Evolutionary conservation across 2,329 filamentous ascomycete genomes (phyloP), one percentile per base, ranked within the genome.

Genomic region (Stachybotrys chartarum): DNA sequence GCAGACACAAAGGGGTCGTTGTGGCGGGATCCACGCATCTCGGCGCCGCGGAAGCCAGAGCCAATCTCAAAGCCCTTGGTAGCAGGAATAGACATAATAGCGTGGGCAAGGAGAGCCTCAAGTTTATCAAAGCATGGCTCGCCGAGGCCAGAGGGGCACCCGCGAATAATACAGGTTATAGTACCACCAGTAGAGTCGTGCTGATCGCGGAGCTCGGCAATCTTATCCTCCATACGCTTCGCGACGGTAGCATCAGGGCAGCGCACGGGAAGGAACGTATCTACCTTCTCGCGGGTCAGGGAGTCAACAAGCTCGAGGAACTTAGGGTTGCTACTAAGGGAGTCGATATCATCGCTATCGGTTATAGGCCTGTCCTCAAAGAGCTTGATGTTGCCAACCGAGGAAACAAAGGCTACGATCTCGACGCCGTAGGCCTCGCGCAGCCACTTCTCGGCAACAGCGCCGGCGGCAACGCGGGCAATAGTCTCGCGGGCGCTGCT

Each of bases 41-140:
- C 88, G 66, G 88, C 88, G 56, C 94, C 93, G 52, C 81, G 85
- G 71, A 97, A 97, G 12, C 94, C 94, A 54, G 90, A 96, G 54
- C 94, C 94, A 61, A 97, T 87, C 70, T 97, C 93, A 68, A 97
- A 97, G 54, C 88, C 93, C 76, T 97, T 99, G 44, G 89, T 93
- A 4, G 94, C 91, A 6, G 94, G 94, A 64, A 97, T 96, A 69
- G 85, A 91, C 60, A 97, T 82, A 90, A 99, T 97, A 52, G 90
- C 94, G 68, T 97, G 93, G 30, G 85, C 92, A 50, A 99, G 84
- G 69, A 83, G 84, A 7, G 94, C 94, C 77, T 99, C 92, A 48
- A 97, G 80, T 78, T 97, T 97, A 73, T 96, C 90, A 72, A 99
- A 97, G 72, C 85, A 89, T 1, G 93, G 94, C 79, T 97, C 94